Base-by-base conservation (phyloP, 2,329 filamentous ascomycete species). In the Teratosphaeriaceae sp. region DNA sequence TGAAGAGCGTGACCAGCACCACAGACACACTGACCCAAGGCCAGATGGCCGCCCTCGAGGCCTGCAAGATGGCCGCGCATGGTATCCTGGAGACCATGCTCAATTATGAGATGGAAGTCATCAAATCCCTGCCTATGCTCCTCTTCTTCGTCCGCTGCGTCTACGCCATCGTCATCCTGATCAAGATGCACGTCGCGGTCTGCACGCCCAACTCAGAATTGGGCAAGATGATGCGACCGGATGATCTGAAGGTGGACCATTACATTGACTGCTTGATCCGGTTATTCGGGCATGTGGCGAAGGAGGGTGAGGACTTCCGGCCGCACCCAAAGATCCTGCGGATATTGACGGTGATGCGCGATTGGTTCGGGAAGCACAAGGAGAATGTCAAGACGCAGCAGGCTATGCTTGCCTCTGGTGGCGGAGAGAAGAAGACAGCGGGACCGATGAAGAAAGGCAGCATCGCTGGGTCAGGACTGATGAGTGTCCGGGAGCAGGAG, bases 151-250 rank as follows among this genome's bases (percentile, higher is more conserved):
- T 78, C 15, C 70, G 75, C 27, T 69, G 72, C 36, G 71, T 74
- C 9, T 79, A 79, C 53, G 72, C 75, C 12, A 67, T 76, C 18
- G 73, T 79, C 5, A 71, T 78, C 23, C 65, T 80, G 6, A 76
- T 79, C 61, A 79, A 79, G 53, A 72, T 80, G 65, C 77, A 75
- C 60, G 74, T 77, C 37, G 73, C 74, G 1, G 67, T 72, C 5
- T 70, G 66, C 3, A 66, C 64, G n/a, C 70, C 71, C 3, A 65
- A 64, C 16, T 63, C 58, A 16, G 71, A 75, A 51, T 62, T 76
- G 1, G 66, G 68, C 38, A 72, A 65, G 47, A 65, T 74, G 42
- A 71, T 75, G 58, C 66, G 66, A 29, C 64, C 68, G 26, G 65
- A 71, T 33, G 65, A 69, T 33, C 58, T 75, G 8, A 60, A 64